These are phyloP conservation scores for Aspergillus sergii DNA, from an alignment of 2,329 filamentous ascomycete genomes.

Conservation along the genomic window DNA sequence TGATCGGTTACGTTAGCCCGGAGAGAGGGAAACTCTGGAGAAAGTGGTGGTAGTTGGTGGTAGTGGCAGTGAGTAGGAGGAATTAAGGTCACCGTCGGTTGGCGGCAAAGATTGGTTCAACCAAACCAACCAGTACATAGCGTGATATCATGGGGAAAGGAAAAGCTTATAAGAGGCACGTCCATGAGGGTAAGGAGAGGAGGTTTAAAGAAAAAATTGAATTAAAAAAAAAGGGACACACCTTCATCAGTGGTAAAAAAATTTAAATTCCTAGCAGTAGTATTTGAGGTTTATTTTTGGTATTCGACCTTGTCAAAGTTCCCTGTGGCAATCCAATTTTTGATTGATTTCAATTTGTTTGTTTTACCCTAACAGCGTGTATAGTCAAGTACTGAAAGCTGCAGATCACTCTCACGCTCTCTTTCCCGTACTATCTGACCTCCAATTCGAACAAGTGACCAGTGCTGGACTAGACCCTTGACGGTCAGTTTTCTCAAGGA, in stretches of 20 bases:
- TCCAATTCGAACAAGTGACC: too few species aligned
- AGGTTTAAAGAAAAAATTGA: not conserved
- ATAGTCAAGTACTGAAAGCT: not conserved
- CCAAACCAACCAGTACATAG: not conserved
- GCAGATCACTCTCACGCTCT: not conserved
- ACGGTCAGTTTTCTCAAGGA: not conserved
- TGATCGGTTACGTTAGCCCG: slow-evolving; percentile 11
- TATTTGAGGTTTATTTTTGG: not conserved
- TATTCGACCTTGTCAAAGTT: not conserved
- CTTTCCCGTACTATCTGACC: too few species aligned
- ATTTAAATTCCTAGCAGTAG: not conserved
- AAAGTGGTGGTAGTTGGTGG: not conserved
- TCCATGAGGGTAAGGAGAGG: not conserved
- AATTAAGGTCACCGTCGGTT: slow-evolving; percentile 3
- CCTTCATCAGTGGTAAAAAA: not conserved
- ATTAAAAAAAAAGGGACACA: not conserved
- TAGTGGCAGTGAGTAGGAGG: not conserved
- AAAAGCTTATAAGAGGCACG: not conserved
- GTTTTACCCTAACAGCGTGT: not conserved
- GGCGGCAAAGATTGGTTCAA: slow-evolving; percentile 1
- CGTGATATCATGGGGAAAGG: slow-evolving; percentile 1
- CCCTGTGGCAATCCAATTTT: not conserved
- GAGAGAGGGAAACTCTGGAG: not conserved
- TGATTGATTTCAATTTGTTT: not conserved
- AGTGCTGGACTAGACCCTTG: not conserved